Evolutionary conservation across 225 moss, liverwort and hornwort genomes (phyloP).

Genomic region (Takakia lepidozioides): DNA sequence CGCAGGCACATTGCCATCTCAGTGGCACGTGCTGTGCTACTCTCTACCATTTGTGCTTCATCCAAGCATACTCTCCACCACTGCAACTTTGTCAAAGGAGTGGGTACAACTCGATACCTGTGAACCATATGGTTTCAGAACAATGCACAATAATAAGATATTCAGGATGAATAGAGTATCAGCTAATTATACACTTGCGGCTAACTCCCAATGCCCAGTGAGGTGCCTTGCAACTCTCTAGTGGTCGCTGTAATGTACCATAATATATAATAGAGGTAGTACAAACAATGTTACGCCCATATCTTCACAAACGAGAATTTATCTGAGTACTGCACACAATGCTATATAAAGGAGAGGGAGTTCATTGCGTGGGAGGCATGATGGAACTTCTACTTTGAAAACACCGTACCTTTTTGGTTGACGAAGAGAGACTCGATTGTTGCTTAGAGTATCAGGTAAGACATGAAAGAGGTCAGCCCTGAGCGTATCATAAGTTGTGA

Average conservation of each 20-base stretch:
- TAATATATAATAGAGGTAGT: too few relatives aligned
- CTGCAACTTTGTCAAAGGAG: conserved; percentile 71
- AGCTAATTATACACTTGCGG: too few relatives aligned
- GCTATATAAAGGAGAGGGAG: too few relatives aligned
- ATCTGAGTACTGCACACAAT: neutral
- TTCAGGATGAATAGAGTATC: too few relatives aligned
- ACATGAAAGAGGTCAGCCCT: conserved; percentile 75
- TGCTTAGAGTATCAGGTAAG: conserved; percentile 48
- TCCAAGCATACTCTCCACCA: conserved; percentile 99
- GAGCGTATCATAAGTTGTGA: conserved; percentile 87
- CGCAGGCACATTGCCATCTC: conserved; percentile 86
- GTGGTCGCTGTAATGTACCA: too few relatives aligned
- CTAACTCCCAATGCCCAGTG: too few relatives aligned
- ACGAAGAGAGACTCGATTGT: conserved; percentile 56
- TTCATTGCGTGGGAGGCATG: too few relatives aligned
- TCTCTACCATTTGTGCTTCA: conserved; percentile 99
- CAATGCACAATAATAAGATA: conserved; percentile 3
- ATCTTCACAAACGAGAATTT: neutral
- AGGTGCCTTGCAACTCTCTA: too few relatives aligned
- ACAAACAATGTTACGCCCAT: neutral
- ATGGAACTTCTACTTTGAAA: too few relatives aligned
- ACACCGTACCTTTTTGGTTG: conserved; percentile 67
- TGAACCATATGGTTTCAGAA: conserved; percentile 2
- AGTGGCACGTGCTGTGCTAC: conserved; percentile 53
- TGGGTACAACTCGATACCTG: conserved; percentile 89